phyloP scores from a whole-genome alignment of 306 rosid species.

The Oxytropis ochrocephala region DNA sequence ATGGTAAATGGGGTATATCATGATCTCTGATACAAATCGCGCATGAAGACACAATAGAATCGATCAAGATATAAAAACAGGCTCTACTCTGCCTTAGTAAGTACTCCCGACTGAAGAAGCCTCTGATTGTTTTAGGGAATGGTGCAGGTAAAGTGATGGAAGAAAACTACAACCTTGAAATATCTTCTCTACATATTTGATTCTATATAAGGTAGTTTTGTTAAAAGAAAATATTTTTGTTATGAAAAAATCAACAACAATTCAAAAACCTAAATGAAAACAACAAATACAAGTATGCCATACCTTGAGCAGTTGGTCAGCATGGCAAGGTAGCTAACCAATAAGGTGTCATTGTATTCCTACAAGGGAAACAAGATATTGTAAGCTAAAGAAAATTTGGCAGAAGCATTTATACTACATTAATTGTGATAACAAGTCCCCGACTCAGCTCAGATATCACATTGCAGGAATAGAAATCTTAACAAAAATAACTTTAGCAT shows the following conservation, averaged over 20 bases:
- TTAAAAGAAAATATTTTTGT: background rate
- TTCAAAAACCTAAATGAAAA: background rate
- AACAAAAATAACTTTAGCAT: background rate
- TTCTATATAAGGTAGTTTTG: background rate
- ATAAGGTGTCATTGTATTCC: slow-evolving; percentile 90
- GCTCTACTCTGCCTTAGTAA: background rate
- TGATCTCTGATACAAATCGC: background rate
- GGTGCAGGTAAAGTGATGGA: background rate
- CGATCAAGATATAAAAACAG: background rate
- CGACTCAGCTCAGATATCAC: background rate
- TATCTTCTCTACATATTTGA: background rate
- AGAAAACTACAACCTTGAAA: background rate
- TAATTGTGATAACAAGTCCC: background rate
- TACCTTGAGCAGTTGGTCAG: slow-evolving; percentile 98
- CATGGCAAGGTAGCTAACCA: slow-evolving; percentile 86
- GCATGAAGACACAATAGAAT: background rate
- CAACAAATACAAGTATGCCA: slow-evolving; percentile 9
- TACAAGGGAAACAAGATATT: slow-evolving; percentile 22
- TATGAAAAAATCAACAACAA: background rate
- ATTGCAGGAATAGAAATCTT: background rate
- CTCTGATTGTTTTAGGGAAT: background rate
- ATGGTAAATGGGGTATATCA: background rate
- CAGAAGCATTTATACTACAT: background rate
- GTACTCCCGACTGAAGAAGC: background rate
- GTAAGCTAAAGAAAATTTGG: background rate